Base-by-base conservation (phyloP, 495 filamentous ascomycete genomes). In the Extremus antarcticus region DNA sequence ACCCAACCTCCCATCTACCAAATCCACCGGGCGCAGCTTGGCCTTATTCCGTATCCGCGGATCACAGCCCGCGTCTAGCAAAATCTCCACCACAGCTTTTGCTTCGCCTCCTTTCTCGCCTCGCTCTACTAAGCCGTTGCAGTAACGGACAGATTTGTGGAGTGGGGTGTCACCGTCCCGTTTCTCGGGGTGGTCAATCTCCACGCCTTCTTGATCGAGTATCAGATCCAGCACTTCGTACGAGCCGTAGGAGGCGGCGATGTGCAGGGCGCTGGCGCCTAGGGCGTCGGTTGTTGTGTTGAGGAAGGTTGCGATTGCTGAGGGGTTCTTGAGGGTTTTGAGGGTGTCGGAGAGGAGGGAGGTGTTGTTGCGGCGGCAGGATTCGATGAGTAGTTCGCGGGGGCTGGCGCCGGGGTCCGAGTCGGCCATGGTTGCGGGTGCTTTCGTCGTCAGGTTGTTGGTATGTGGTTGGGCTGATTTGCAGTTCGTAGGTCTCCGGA, bases 191-290 rank as follows among this genome's bases (percentile, higher is more conserved):
- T 88, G 88, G 75, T 98, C 92, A 68, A 92, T 94, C 76, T 98
- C 92, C 68, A 98, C 84, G 53, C 80, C 87, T 54, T 90, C 83
- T 67, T 95, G 89, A 75, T 98, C 94, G 55, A 98, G 91, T 47
- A 98, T 81, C 53, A 78, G 58, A 71, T 98, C 92, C 72, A 97
- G 86, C 20, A 88, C 78, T 60, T 96, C 91, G 73, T 94, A 95
- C 73, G 87, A 89, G 51, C 94, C 92, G 59, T 82, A 80, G 41
- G 75, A 70, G 4, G 92, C 91, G 45, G 90, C 92, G 57, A 97
- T 78, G 71, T 99, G 92, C 65, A 96, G 78, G 29, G 87, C 81
- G 62, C 88, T 77, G 68, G 89, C 90, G 20, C 92, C 92, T 65
- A 97, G 72, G 1, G 87, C 80, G 53, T 94, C 89, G 21, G 78